Evolutionary conservation across 139 green algal genomes (phyloP), one percentile per base, ranked within the genome.

Genomic region (Ettlia oleoabundans): DNA sequence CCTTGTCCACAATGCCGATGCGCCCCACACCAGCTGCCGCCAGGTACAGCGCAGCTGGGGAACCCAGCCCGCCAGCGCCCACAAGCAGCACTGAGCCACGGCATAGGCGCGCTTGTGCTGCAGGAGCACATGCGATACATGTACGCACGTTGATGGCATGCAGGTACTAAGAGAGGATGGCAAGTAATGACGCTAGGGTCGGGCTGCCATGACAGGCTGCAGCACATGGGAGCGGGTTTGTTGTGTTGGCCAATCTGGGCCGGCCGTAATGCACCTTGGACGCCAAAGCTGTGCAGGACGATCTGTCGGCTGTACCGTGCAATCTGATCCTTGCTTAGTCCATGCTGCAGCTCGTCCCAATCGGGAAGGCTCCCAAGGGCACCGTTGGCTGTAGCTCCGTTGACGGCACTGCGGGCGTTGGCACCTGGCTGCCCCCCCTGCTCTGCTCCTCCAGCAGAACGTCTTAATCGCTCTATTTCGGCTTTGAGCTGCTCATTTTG

Each of bases 31-130:
- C 95, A n/a, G 91, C 89, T 5, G 91, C 93, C 21, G 94, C 94
- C 40, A 98, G 88, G 86, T 98, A 98, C 26, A 98, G 84, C 0
- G 90, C 88, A 0, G 90, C 94, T 8, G 95, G 92, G 0, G 89
- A 96, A n/a, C 95, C 95, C 43, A 98, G 88, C 26, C 95, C 95
- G 7, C 95, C 95, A 21, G 94, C 96, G 18, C 95, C 95, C 35
- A 98, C 86, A 10, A 98, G 88, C 1, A 98, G 89, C 19, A 96
- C 93, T 0, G 85, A 91, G 40, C 84, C 84, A 0, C 76, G 55
- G 78, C 88, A 93, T 18, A 98, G 80, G 13, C 82, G 73, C 37
- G 84, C 84, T 82, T 98, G 94, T 0, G 87, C 94, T 90, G 87
- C 86, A 89, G 3, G 8, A 28, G 52, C 26, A 55, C 32, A 24